These are phyloP conservation scores for Penicillium verrucosum DNA, from an alignment of 2,329 filamentous ascomycete species.

Conservation along the genomic window DNA sequence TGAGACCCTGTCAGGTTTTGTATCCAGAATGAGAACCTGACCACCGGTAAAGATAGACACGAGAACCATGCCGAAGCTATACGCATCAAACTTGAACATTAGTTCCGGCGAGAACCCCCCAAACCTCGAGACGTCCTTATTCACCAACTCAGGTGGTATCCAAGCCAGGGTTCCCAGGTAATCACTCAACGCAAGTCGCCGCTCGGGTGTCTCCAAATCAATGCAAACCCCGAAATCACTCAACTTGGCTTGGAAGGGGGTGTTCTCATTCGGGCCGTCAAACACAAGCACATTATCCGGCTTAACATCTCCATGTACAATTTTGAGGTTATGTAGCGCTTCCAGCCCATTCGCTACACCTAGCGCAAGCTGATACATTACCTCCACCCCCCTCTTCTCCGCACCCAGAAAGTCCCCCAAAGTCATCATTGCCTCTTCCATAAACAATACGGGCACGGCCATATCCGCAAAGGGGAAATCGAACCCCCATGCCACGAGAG, in stretches of 20 bases:
- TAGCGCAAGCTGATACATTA: slow-evolving; percentile 25
- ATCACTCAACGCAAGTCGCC: slow-evolving; percentile 20
- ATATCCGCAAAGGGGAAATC: slow-evolving; percentile 28
- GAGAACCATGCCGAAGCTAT: slow-evolving; percentile 26
- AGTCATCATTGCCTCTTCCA: slow-evolving; percentile 27
- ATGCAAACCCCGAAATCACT: slow-evolving; percentile 32
- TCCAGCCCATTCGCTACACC: slow-evolving; percentile 25
- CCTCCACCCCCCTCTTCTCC: slow-evolving; percentile 13
- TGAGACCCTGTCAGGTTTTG: slow-evolving; percentile 9
- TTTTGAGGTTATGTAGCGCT: slow-evolving; percentile 24
- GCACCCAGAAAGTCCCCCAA: slow-evolving; percentile 23
- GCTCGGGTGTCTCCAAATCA: slow-evolving; percentile 23
- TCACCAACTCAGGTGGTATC: slow-evolving; percentile 22
- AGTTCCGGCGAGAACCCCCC: slow-evolving; percentile 21
- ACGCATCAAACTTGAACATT: slow-evolving; percentile 29
- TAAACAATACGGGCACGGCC: slow-evolving; percentile 27
- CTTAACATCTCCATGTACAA: slow-evolving; percentile 31
- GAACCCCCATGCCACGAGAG: slow-evolving; percentile 27
- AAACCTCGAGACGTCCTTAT: slow-evolving; percentile 9
- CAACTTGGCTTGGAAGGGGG: slow-evolving; percentile 27
- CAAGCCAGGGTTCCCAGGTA: slow-evolving; percentile 27
- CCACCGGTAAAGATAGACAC: slow-evolving; percentile 25
- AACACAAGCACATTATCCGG: slow-evolving; percentile 32
- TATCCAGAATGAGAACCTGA: slow-evolving; percentile 10
- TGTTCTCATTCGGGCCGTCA: slow-evolving; percentile 14